These are phyloP conservation scores for Tritrichomonas musculus DNA, from an alignment of 208 protist genomes.

Conservation along the genomic window DNA sequence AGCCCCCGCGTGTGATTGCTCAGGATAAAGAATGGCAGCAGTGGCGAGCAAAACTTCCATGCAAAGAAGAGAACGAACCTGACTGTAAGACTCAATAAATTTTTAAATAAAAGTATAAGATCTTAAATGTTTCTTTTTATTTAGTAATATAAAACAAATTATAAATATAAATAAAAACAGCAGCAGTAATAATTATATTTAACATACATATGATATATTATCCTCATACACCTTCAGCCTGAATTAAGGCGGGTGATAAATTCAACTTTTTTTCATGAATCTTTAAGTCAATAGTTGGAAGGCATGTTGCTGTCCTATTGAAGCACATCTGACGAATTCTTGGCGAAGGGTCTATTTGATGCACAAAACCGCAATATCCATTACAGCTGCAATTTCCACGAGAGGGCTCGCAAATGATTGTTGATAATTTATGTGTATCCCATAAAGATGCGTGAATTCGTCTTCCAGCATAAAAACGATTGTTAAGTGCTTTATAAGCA, in stretches of 20 bases:
- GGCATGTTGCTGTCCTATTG: not conserved
- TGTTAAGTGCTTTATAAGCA: not conserved
- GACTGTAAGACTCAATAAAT: not conserved
- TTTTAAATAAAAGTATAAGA: too few relatives aligned
- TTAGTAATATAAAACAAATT: too few relatives aligned
- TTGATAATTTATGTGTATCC: not conserved
- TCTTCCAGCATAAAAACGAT: not conserved
- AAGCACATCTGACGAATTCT: not conserved
- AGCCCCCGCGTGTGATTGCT: not conserved
- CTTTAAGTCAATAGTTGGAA: too few relatives aligned
- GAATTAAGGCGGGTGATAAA: too few relatives aligned
- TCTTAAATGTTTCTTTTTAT: too few relatives aligned
- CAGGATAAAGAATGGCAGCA: not conserved
- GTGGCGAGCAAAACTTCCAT: not conserved
- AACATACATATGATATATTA: too few relatives aligned
- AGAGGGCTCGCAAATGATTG: not conserved
- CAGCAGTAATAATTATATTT: too few relatives aligned
- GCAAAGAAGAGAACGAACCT: conserved; percentile 1
- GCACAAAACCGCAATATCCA: not conserved
- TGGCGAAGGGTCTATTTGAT: not conserved
- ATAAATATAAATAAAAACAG: too few relatives aligned
- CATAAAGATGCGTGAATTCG: not conserved
- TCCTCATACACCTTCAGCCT: too few relatives aligned
- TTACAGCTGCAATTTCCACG: not conserved
- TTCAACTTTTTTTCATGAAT: too few relatives aligned